These are phyloP conservation scores for Nitzschia sp. DNA, from an alignment of 108 stramenopile species.

Conservation along the genomic window DNA sequence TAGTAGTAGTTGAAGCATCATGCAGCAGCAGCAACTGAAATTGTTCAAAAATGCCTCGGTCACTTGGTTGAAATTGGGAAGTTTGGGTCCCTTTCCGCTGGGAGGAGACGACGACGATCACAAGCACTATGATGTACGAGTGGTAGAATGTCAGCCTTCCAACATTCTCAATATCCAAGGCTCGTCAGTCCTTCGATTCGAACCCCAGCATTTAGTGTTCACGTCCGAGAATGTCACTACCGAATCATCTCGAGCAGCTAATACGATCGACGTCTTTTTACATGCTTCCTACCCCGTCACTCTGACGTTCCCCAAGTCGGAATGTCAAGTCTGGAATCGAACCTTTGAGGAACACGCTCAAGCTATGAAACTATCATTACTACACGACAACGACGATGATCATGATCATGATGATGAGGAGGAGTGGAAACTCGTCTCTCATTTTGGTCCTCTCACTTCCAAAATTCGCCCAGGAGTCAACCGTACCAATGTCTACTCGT, in stretches of 20 bases:
- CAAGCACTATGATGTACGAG: background rate
- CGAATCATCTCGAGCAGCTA: background rate
- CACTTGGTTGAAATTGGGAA: background rate
- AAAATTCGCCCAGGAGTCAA: background rate
- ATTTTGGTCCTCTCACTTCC: background rate
- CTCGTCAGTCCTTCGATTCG: background rate
- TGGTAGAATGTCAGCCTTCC: background rate
- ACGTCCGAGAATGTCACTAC: background rate
- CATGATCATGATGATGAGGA: background rate
- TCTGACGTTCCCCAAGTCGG: background rate
- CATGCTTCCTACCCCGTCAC: background rate
- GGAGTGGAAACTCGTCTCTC: background rate
- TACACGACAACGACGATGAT: background rate
- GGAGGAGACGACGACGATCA: background rate
- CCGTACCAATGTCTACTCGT: background rate
- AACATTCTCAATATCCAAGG: background rate
- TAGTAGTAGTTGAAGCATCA: too few species aligned
- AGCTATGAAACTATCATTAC: background rate
- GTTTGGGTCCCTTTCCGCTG: background rate
- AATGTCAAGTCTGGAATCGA: background rate
- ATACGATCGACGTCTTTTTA: background rate
- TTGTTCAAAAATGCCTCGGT: background rate
- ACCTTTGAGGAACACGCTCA: background rate
- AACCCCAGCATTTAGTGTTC: background rate
- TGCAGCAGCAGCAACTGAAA: too few species aligned